Evolutionary conservation across 2,329 filamentous ascomycete genomes (phyloP), one percentile per base, ranked within the genome.

Genomic region (Alternaria alternata): DNA sequence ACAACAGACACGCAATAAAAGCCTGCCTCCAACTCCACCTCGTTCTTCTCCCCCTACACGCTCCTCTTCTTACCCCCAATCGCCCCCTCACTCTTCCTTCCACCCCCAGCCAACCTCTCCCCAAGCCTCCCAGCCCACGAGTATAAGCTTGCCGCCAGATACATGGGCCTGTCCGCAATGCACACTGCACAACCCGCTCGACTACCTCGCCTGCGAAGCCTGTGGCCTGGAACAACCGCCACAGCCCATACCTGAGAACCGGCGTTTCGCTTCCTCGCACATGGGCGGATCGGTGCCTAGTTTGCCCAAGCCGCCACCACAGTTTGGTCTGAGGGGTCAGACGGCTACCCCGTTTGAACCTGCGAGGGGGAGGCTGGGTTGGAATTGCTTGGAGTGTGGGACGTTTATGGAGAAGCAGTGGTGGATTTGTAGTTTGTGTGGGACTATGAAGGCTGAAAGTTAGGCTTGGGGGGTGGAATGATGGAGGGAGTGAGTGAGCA

Each of bases 131-230:
- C 30, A 32, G 30, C 30, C 30, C 30, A 32, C 30, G 11, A 32
- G 9, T 12, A 12, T 4, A 32, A 32, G 30, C 11, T 32, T 32
- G 11, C 30, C 38, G 70, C 70, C 74, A 4, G 70, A 80, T 54
- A 79, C 83, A 42, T 90, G 88, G 88, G 81, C 82, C 24, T 90
- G 88, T 69, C 80, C 84, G 11, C 81, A 84, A 60, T 90, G 88
- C 75, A 90, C 88, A 0, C 83, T 89, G 38, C 81, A 86, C 60
- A 90, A 90, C 61, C 84, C 86, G 1, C 69, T 85, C n/a, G 82
- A 83, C 26, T 87, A 83, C 65, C 81, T 89, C 11, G 82, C 83
- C 44, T 90, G 88, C 73, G 87, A 87, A 59, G 87, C 83, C 3
- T 90, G 88, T 68, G 82, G 81, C 7, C 77, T 83, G 3, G 87